Base-by-base conservation (phyloP, 2,329 filamentous ascomycete genomes). In the Xylaria sp. region DNA sequence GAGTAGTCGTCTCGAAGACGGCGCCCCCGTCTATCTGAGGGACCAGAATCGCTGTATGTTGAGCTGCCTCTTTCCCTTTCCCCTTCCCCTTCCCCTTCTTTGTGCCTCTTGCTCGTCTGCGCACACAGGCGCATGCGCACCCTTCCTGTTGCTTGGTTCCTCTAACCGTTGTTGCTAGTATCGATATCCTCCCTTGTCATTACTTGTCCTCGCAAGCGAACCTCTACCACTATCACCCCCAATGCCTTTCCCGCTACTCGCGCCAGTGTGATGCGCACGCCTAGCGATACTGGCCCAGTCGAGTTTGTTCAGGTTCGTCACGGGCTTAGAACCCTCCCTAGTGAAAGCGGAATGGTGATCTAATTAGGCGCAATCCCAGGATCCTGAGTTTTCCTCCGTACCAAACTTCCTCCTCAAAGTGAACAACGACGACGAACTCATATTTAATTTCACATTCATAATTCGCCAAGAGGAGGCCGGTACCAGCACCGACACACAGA, bases 391-490 rank as follows among this genome's bases (percentile, higher is more conserved):
- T 64, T 78, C 84, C 31, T 79, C 84, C 62, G 77, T 83, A 33
- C 93, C 94, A 9, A 87, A 86, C 68, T 97, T 98, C 79, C 87
- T 99, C 59, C 85, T 98, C 66, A 96, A 97, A 78, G 84, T 99
- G 59, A 88, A 86, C 74, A 96, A 94, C 81, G 94, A 97, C 74
- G 96, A 98, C 74, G 96, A 99, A 73, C 89, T 99, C 63, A 89
- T 89, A 73, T 97, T 99, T 82, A 93, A 91, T 75, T 99, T 98
- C 80, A 96, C 92, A 46, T 97, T 98, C 79, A 87, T 96, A 72
- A 85, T 97, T 72, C 84, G 89, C 76, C 84, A 90, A 46, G 83
- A 87, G 28, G 82, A 85, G 44, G 87, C 87, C 56, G 81, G 84
- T 38, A 77, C 84, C 7, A 79, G 83, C 11, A 81, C 83, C 63